Conservation (phyloP, 208 protist species). For the Acanthamoeba rhysodes region DNA sequence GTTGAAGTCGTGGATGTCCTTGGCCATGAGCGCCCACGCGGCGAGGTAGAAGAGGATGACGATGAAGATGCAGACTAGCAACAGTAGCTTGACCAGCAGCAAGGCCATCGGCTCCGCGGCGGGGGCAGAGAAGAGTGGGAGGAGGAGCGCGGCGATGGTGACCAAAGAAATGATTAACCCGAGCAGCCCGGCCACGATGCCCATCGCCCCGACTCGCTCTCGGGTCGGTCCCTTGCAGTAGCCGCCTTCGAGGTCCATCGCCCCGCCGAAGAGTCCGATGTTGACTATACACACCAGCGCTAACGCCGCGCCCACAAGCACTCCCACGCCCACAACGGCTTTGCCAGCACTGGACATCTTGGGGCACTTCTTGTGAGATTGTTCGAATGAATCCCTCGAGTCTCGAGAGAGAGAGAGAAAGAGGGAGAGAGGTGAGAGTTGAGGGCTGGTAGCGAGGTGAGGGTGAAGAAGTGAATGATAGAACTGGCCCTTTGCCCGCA, state of each 20-base stretch:
- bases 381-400: no score
- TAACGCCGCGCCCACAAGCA: not conserved
- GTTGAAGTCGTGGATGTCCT: slow-evolving; percentile 34
- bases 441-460: not conserved
- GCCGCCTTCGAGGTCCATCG: slow-evolving; percentile 5
- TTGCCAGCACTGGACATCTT: not conserved
- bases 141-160: not conserved
- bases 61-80: not conserved
- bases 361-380: not conserved
- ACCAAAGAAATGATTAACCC: not conserved
- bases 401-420: not conserved
- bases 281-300: not conserved
- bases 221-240: not conserved
- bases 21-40: slow-evolving; percentile 27
- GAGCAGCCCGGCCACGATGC: not conserved
- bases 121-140: not conserved
- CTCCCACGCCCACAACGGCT: not conserved
- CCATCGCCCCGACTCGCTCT: not conserved
- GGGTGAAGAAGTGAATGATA: no score
- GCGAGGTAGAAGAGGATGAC: not conserved
- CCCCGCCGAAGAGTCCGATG: slow-evolving; percentile 8
- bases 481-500: not conserved
- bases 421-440: no score
- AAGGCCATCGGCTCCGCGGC: not conserved
- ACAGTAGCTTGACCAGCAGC: not conserved